These are phyloP conservation scores for Suhomyces coccinellae DNA, from an alignment of 1,139 yeast genomes.

Conservation along the genomic window DNA sequence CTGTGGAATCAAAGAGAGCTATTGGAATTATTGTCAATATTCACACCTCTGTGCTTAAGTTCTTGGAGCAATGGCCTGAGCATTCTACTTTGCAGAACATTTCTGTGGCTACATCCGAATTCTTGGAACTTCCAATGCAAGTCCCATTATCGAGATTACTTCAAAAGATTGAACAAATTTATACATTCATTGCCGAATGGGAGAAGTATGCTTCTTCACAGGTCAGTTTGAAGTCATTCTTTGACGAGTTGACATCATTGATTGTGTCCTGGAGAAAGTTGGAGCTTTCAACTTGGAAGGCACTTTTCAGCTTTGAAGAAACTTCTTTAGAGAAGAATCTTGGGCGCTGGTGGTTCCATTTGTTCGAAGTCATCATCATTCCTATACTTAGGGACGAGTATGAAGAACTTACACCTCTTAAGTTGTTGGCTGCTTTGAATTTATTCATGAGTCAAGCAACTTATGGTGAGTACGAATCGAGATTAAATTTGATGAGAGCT, in stretches of 20 bases:
- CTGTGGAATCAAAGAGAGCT: conserved; percentile 62
- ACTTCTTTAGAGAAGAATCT: conserved; percentile 45
- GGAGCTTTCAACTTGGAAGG: conserved; percentile 84
- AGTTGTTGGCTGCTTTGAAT: conserved; percentile 68
- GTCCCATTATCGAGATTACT: conserved; percentile 78
- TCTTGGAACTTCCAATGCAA: conserved; percentile 57
- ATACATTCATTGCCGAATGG: conserved; percentile 85
- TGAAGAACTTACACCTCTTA: conserved; percentile 29
- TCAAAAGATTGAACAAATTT: conserved; percentile 84
- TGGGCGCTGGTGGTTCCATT: conserved; percentile 90
- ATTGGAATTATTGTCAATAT: conserved; percentile 52
- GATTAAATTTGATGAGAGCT: conserved; percentile 61
- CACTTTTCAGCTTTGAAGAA: conserved; percentile 71
- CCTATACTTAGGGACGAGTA: conserved; percentile 42
- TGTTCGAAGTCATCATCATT: conserved; percentile 72
- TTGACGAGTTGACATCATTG: conserved; percentile 59
- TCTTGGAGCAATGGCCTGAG: conserved; percentile 85
- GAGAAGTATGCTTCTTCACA: conserved; percentile 85
- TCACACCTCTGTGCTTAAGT: conserved; percentile 44
- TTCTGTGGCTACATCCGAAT: conserved; percentile 64
- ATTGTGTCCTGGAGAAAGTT: conserved; percentile 90
- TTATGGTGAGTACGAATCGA: conserved; percentile 65
- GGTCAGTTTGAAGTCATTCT: conserved; percentile 59
- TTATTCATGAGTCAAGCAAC: conserved; percentile 74
- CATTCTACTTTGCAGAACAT: conserved; percentile 84